Percentiles rank a stretch among this genome's conserved stretches.
Conservation (phyloP, 805 yeast genomes). For the Grigorovia humatica region DNA sequence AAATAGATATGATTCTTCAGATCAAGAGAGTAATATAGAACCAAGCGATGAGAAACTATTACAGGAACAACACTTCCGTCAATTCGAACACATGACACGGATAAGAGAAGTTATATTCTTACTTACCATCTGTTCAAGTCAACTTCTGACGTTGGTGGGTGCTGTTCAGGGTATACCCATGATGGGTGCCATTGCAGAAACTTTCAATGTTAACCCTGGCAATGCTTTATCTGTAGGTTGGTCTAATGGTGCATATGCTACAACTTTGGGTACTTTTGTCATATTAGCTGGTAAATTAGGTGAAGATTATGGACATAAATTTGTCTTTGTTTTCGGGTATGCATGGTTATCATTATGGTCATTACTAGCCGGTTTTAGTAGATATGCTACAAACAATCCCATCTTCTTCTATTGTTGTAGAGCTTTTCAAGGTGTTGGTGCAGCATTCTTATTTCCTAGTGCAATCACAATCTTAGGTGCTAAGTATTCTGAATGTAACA, state of each 20-base stretch:
- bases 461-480: slow-evolving; percentile 43
- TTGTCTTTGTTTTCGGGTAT: slow-evolving; percentile 44
- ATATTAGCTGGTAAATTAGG: slow-evolving; percentile 60
- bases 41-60: neutral
- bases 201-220: slow-evolving; percentile 3
- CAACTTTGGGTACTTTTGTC: slow-evolving; percentile 48
- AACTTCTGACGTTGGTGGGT: slow-evolving; percentile 6
- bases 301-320: slow-evolving; percentile 55
- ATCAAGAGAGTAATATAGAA: neutral
- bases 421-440: slow-evolving; percentile 57
- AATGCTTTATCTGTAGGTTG: slow-evolving; percentile 6
- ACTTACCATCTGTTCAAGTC: slow-evolving; percentile 4
- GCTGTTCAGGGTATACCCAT: slow-evolving; percentile 8
- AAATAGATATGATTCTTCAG: neutral
- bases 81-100: neutral
- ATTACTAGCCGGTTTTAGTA: slow-evolving; percentile 45
- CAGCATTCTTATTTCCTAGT: slow-evolving; percentile 48
- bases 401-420: slow-evolving; percentile 31
- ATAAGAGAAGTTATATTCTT: slow-evolving; percentile 6
- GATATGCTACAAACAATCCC: slow-evolving; percentile 11
- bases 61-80: neutral
- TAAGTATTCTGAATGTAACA: slow-evolving; percentile 23
- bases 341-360: slow-evolving; percentile 50
- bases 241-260: slow-evolving; percentile 9
- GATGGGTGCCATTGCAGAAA: slow-evolving; percentile 3